Evolutionary conservation across 2,329 filamentous ascomycete species (phyloP).

Genomic region (Monosporascus cannonballus): DNA sequence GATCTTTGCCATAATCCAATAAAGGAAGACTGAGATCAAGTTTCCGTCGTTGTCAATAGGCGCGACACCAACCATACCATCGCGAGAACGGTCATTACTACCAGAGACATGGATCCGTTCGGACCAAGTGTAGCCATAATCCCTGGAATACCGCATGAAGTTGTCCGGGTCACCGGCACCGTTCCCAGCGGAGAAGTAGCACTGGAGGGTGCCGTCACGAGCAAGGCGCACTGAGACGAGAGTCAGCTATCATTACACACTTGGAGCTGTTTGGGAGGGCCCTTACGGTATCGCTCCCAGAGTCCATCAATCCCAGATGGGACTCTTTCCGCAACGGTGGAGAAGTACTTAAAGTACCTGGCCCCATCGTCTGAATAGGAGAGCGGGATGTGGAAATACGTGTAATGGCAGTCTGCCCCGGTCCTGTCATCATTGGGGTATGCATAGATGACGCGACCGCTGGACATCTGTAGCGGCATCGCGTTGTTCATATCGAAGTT

Average conservation of each 20-base stretch:
- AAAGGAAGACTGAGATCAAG: constrained; percentile 24
- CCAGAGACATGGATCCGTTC: constrained; percentile 29
- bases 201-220: constrained; percentile 32
- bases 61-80: constrained; percentile 40
- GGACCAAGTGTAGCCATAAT: constrained; percentile 34
- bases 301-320: constrained; percentile 26
- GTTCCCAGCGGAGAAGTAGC: constrained; percentile 39
- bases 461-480: constrained; percentile 27
- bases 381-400: constrained; percentile 35
- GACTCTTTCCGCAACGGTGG: constrained; percentile 20
- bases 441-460: constrained; percentile 30
- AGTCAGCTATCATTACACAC: not conserved
- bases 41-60: constrained; percentile 19
- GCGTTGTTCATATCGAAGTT: constrained; percentile 28
- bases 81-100: constrained; percentile 25
- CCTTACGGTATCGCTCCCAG: constrained; percentile 36
- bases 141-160: constrained; percentile 30
- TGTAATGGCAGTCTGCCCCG: constrained; percentile 15
- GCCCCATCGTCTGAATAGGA: constrained; percentile 36
- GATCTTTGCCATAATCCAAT: no score
- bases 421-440: constrained; percentile 29
- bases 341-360: constrained; percentile 28
- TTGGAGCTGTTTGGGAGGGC: no score
- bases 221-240: constrained; percentile 24
- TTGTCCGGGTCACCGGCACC: constrained; percentile 33